Evolutionary conservation across 176 grass and related monocot genomes (phyloP).

Genomic region (Canna indica): DNA sequence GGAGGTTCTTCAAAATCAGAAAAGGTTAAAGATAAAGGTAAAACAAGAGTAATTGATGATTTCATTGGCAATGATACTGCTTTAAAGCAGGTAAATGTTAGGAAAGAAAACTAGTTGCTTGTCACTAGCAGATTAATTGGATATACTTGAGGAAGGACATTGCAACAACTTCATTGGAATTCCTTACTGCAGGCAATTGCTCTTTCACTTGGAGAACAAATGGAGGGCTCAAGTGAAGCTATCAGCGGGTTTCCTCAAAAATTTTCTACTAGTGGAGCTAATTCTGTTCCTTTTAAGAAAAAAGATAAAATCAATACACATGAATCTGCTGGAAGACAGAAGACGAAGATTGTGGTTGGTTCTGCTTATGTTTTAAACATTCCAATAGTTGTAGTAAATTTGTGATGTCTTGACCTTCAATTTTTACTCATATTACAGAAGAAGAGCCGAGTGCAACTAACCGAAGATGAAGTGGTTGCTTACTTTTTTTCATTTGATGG

Average conservation of each 20-base stretch:
- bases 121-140: not conserved
- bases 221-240: constrained; percentile 13
- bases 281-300: constrained; percentile 20
- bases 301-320: constrained; percentile 19
- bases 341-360: constrained; percentile 44
- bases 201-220: constrained; percentile 45
- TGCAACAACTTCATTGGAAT: constrained; percentile 1
- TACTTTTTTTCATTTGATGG: constrained; percentile 96
- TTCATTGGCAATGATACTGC: constrained; percentile 47
- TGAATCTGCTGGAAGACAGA: constrained; percentile 32
- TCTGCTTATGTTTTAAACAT: not conserved
- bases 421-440: constrained; percentile 18
- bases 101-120: not conserved
- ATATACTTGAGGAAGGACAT: not conserved
- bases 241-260: constrained; percentile 12
- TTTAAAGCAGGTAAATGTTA: constrained; percentile 45
- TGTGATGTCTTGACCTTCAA: constrained; percentile 2
- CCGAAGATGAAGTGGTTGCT: constrained; percentile 74
- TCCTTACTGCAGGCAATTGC: constrained; percentile 67
- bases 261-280: constrained; percentile 15
- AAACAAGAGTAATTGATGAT: constrained; percentile 21
- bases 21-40: constrained; percentile 35
- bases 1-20: constrained; percentile 24
- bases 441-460: constrained; percentile 73
- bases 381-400: constrained; percentile 5